Base-by-base conservation (phyloP, 1,284 basidiomycete species). In the Trametes pubescens region DNA sequence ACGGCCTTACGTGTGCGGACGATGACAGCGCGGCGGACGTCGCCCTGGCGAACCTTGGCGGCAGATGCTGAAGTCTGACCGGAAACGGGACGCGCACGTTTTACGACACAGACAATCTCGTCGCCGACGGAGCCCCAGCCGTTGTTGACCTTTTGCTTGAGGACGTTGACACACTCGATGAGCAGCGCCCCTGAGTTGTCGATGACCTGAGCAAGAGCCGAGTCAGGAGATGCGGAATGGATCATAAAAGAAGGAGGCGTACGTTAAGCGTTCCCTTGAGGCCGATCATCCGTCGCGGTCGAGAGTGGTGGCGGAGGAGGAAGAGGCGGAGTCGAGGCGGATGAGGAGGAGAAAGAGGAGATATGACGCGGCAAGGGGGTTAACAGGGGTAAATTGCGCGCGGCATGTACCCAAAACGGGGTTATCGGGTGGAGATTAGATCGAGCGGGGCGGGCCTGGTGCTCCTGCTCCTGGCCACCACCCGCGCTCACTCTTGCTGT, bases 121-220 rank as follows among this genome's bases (percentile, higher is more conserved):
- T 99, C 98, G 52, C 97, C 97, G 68, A 91, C 86, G 44, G 84
- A 83, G 61, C 89, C 91, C 84, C 85, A 89, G 75, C 98, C 86
- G 81, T 94, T 86, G 86, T 95, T 85, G 81, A 94, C 94, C 80
- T 98, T 99, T 79, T 94, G 91, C 80, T 98, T 98, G 65, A 99
- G 84, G 24, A 99, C 90, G 77, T 99, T 98, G 77, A 99, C 95
- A 74, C 96, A 98, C 82, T 99, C 97, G 46, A 97, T 92, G 64
- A 98, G 82, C 67, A 99, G 84, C 2, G 94, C 97, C 61, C 97
- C 97, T n/a, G 97, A 97, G 81, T 99, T 99, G 85, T 99, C 97
- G 77, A 99, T 98, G 72, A 96, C 91, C 93, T 96, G 32, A 9
- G 22, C 21, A 0, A 7, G 8, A 2, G n/a, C 16, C 5, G 34